Evolutionary conservation across 345 rosid species (phyloP).

Genomic region (Iberis pinnata): DNA sequence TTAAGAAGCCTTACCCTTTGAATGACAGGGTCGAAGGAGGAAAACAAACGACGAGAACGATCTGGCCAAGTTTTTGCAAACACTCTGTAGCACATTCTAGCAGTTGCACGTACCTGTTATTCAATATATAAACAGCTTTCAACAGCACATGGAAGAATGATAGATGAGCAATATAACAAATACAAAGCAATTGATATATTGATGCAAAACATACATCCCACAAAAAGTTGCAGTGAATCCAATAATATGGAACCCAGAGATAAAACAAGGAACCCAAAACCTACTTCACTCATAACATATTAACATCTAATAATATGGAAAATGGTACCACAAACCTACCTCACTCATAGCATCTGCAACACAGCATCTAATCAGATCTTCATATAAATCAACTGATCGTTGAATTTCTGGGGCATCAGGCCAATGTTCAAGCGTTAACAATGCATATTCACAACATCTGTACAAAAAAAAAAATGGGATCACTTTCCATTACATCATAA

Average conservation of each 20-base stretch:
- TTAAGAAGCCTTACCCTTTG: constrained; percentile 63
- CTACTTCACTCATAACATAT: neutral
- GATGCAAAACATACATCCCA: constrained; percentile 10
- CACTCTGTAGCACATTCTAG: constrained; percentile 98
- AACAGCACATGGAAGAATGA: neutral
- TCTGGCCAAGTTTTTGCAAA: constrained; percentile 99
- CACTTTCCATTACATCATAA: constrained; percentile 15
- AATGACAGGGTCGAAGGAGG: constrained; percentile 89
- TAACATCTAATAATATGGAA: too few species aligned
- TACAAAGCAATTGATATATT: constrained; percentile 12
- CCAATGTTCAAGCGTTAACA: constrained; percentile 89
- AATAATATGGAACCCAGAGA: neutral
- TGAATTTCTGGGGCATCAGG: constrained; percentile 98
- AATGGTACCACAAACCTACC: constrained; percentile 33
- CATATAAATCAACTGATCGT: constrained; percentile 80
- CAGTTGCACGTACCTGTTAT: constrained; percentile 85
- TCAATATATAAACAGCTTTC: constrained; percentile 5
- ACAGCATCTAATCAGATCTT: constrained; percentile 81
- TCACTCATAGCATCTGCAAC: constrained; percentile 99
- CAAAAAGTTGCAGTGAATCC: too few species aligned
- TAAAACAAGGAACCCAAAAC: constrained; percentile 14
- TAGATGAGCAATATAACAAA: constrained; percentile 7
- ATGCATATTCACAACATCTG: constrained; percentile 98
- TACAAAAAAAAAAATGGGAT: constrained; percentile 17
- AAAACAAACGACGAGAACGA: constrained; percentile 89